Conservation (phyloP, 257 asterid species). For the Cynanchum wilfordii region DNA sequence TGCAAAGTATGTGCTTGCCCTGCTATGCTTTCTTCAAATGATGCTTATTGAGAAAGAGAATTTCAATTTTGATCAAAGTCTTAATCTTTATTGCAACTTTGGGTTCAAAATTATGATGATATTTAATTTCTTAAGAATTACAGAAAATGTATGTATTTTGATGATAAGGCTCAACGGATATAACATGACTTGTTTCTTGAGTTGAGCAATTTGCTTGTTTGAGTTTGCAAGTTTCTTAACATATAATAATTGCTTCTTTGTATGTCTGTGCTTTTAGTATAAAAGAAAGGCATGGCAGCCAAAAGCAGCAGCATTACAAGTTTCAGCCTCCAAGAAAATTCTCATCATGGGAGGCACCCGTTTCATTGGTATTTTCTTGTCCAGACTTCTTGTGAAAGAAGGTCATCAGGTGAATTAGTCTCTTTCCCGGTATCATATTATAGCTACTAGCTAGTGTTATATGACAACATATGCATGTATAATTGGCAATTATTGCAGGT, state of each 20-base stretch:
- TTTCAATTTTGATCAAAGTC: not conserved
- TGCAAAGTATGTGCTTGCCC: not conserved
- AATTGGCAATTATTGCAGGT: conserved; percentile 45
- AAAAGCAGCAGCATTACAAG: conserved; percentile 52
- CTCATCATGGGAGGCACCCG: conserved; percentile 99
- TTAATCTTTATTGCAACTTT: not conserved
- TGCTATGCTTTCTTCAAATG: not conserved
- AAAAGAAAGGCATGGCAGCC: conserved; percentile 64
- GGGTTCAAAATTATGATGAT: not conserved
- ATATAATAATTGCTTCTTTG: conserved; percentile 3
- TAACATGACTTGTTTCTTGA: not conserved
- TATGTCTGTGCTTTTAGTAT: conserved; percentile 37
- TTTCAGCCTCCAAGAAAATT: conserved; percentile 69
- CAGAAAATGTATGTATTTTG: not conserved
- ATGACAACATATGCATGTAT: not conserved
- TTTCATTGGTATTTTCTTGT: conserved; percentile 84
- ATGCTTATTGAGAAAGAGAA: too few relatives aligned
- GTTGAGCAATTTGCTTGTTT: not conserved
- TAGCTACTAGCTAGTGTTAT: not conserved
- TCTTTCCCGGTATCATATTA: not conserved
- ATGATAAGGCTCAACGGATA: not conserved
- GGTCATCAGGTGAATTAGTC: conserved; percentile 71
- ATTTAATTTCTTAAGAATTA: not conserved
- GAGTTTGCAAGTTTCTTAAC: not conserved
- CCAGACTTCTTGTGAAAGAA: conserved; percentile 92